phyloP scores from a whole-genome alignment of 2,329 filamentous ascomycete genomes.

The Calonectria honghensis region DNA sequence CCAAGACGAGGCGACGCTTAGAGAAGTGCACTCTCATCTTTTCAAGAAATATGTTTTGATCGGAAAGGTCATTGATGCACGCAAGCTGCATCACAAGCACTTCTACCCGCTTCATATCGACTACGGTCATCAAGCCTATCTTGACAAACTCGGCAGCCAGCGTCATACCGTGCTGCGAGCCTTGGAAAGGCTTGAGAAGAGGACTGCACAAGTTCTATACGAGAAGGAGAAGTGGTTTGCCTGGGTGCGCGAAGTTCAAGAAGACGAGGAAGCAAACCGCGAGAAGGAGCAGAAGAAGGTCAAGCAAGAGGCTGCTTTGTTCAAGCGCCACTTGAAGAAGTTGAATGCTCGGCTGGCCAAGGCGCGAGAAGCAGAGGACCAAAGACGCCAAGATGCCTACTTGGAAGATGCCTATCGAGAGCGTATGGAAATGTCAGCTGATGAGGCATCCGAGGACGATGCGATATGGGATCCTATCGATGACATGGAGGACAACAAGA shows the following conservation, averaged over 20 bases:
- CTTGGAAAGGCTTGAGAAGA: constrained; percentile 44
- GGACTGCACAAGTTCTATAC: constrained; percentile 48
- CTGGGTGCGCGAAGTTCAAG: constrained; percentile 52
- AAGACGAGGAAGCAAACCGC: constrained; percentile 49
- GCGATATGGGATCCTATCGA: constrained; percentile 56
- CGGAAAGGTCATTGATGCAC: constrained; percentile 52
- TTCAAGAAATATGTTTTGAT: constrained; percentile 50
- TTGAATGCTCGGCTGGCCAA: constrained; percentile 47
- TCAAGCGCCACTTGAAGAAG: constrained; percentile 53
- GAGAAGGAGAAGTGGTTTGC: constrained; percentile 52
- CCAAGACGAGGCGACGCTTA: constrained; percentile 36
- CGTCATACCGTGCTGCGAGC: constrained; percentile 46
- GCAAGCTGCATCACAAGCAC: constrained; percentile 52
- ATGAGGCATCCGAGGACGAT: constrained; percentile 47
- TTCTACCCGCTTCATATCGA: constrained; percentile 52
- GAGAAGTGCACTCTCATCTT: constrained; percentile 48
- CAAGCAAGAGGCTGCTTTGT: constrained; percentile 55
- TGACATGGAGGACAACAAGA: constrained; percentile 49
- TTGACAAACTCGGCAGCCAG: constrained; percentile 53
- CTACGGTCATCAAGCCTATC: constrained; percentile 53
- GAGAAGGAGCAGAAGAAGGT: constrained; percentile 57
- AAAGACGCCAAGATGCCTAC: constrained; percentile 54
- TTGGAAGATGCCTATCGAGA: constrained; percentile 54
- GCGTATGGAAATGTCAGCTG: constrained; percentile 46
- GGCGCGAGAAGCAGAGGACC: constrained; percentile 52